A percentile compares a stretch with the other conserved stretches of the same genome.
phyloP scores from a whole-genome alignment of 805 yeast genomes.

The Myxozyma monticola region DNA sequence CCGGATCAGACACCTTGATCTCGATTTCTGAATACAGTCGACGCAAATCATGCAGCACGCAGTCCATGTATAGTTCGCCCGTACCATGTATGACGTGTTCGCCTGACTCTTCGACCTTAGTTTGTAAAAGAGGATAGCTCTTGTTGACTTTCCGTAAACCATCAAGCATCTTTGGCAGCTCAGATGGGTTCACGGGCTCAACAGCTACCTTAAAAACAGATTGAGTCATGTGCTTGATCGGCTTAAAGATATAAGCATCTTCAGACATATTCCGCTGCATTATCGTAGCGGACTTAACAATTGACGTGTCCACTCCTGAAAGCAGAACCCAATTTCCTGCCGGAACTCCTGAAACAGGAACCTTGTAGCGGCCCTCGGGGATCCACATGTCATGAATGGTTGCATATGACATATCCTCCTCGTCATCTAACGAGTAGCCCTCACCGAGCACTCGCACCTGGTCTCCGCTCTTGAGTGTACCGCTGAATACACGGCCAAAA shows the following conservation, averaged over 20 bases:
- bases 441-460: constrained; percentile 60
- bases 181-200: constrained; percentile 78
- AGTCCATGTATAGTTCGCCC: constrained; percentile 88
- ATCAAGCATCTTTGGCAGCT: constrained; percentile 68
- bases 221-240: constrained; percentile 48
- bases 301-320: constrained; percentile 58
- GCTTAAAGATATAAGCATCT: constrained; percentile 42
- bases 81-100: constrained; percentile 78
- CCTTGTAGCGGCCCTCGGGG: constrained; percentile 69
- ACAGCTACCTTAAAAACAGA: constrained; percentile 79
- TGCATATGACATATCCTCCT: constrained; percentile 51
- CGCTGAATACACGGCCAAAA: constrained; percentile 62
- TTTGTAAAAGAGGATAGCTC: constrained; percentile 62
- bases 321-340: constrained; percentile 72
- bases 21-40: constrained; percentile 61
- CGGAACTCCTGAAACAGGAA: constrained; percentile 53
- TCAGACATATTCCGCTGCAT: constrained; percentile 36
- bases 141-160: constrained; percentile 64
- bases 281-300: constrained; percentile 65
- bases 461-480: constrained; percentile 52
- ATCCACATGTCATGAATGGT: constrained; percentile 44
- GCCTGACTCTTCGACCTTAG: constrained; percentile 85
- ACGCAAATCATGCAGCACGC: constrained; percentile 75
- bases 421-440: constrained; percentile 47
- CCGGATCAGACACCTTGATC: constrained; percentile 82